These are phyloP conservation scores for Aegilops umbellulata DNA, from an alignment of 176 grass and related monocot genomes.

Conservation along the genomic window DNA sequence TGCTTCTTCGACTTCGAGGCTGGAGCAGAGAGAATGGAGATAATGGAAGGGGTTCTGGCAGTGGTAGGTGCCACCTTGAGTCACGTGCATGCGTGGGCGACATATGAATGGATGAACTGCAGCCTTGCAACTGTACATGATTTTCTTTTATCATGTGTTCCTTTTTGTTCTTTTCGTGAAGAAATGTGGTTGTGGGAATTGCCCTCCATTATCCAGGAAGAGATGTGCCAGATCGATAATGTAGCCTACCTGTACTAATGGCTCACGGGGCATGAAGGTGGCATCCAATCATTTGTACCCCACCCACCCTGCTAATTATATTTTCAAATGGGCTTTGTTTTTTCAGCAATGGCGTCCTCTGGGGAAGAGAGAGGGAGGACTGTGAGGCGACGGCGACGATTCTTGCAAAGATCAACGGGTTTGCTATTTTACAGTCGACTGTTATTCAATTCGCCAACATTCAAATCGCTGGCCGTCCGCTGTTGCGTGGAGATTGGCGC, in stretches of 20 bases:
- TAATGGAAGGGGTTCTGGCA: background rate
- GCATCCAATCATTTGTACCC: too few relatives aligned
- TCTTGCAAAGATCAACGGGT: too few relatives aligned
- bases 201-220: background rate
- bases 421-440: too few relatives aligned
- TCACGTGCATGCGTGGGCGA: slow-evolving; percentile 24
- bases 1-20: slow-evolving; percentile 4
- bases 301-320: too few relatives aligned
- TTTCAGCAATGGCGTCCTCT: too few relatives aligned
- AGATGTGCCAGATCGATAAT: background rate
- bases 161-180: slow-evolving; percentile 56
- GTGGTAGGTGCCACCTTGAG: background rate
- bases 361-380: too few relatives aligned
- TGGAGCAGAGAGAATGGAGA: slow-evolving; percentile 18
- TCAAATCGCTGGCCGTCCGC: too few relatives aligned
- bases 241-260: background rate
- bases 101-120: background rate
- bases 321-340: too few relatives aligned
- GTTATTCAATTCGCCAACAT: too few relatives aligned
- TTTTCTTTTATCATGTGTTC: slow-evolving; percentile 26
- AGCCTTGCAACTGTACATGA: slow-evolving; percentile 33
- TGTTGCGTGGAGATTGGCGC: too few relatives aligned
- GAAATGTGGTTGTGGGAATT: slow-evolving; percentile 47
- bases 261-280: slow-evolving; percentile 20
- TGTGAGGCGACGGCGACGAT: too few relatives aligned